Conservation (phyloP, 306 rosid genomes). For the Castanea crenata region DNA sequence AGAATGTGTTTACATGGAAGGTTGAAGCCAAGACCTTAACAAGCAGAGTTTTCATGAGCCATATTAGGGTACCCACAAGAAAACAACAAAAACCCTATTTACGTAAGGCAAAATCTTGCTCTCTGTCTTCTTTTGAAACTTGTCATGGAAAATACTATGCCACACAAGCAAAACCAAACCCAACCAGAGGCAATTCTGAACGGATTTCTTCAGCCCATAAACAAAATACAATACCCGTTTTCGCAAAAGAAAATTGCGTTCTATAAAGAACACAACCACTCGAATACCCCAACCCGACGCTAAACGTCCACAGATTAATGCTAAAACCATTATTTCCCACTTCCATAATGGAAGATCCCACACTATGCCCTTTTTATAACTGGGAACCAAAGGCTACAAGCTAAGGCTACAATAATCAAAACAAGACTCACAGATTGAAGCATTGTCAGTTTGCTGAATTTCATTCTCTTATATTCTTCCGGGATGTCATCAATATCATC, state of each 20-base stretch:
- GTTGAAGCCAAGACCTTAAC: conserved; percentile 39
- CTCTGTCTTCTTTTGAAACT: conserved; percentile 22
- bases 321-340: conserved; percentile 43
- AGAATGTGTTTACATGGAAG: conserved; percentile 40
- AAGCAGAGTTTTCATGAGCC: conserved; percentile 41
- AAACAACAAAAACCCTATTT: conserved; percentile 34
- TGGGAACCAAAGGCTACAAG: conserved; percentile 36
- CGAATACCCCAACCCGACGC: conserved; percentile 44
- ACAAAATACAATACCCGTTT: conserved; percentile 44
- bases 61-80: conserved; percentile 22
- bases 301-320: conserved; percentile 38
- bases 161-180: conserved; percentile 39
- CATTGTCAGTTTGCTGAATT: conserved; percentile 13
- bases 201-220: conserved; percentile 36
- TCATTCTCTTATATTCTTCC: conserved; percentile 22
- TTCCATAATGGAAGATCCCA: conserved; percentile 52
- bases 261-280: conserved; percentile 31
- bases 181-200: conserved; percentile 41
- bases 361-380: conserved; percentile 18
- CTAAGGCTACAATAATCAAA: conserved; percentile 28
- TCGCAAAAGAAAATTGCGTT: conserved; percentile 32
- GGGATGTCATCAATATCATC: conserved; percentile 33
- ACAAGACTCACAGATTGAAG: conserved; percentile 35
- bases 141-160: conserved; percentile 30
- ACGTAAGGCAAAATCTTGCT: conserved; percentile 29